Base-by-base conservation (phyloP, 2,329 filamentous ascomycete species). In the Sphaerostilbella broomeana region DNA sequence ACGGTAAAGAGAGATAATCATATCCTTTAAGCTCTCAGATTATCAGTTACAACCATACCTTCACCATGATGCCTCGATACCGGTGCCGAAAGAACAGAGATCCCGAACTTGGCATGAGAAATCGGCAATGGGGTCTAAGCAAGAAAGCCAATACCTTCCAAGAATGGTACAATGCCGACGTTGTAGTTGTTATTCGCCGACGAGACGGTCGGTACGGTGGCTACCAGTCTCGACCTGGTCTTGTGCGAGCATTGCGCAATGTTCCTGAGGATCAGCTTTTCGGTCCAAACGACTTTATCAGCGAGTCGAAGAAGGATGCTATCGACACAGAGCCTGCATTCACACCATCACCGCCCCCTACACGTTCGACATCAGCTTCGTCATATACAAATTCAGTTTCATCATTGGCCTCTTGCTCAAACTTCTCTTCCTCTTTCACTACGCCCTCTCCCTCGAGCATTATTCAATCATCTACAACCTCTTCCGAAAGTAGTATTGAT, bases 201-300 rank as follows among this genome's bases (percentile, higher is more conserved):
- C 35, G 26, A 17, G 32, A 43, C 24, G 36, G 41, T 15, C 34
- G 33, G 3, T 35, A 36, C 18, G 12, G 17, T 8, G 41, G 36
- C 12, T 43, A 39, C 18, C 26, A 43, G 22, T 43, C 41, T 16
- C 16, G n/a, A 15, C 31, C 20, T 18, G 41, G 41, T 17, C 21
- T 43, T 13, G 24, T 43, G 26, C 15, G 22, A 35, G 17, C 20
- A 18, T 35, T 35, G 11, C 11, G 35, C n/a, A 27, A 21, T 4
- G 15, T 35, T n/a, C 17, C n/a, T n/a, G 36, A 35, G 12, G 31
- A 39, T 19, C 13, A 26, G 12, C 21, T 39, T 11, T 15, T 35
- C 8, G 20, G 26, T 12, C 25, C 30, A 8, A n/a, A 9, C 15
- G 12, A 34, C 13, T 29, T 42, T 15, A 38, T 24, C 22, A n/a